These are phyloP conservation scores for Laetiporus sulphureus DNA, from an alignment of 1,284 basidiomycete genomes.

Conservation along the genomic window DNA sequence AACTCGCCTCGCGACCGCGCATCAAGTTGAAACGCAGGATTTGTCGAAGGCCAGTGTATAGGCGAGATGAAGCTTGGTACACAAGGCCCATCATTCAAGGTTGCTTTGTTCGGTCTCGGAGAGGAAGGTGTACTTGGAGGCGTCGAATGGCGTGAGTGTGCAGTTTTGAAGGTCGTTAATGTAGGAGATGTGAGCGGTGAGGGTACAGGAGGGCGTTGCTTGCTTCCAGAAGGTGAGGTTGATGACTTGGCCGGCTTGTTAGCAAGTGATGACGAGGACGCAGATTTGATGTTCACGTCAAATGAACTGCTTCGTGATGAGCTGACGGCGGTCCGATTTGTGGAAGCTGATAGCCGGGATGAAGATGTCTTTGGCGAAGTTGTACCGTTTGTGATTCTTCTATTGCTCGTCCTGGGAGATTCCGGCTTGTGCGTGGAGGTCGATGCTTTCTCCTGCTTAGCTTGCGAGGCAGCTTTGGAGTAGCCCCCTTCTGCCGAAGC, in stretches of 20 bases:
- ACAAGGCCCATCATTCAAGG: conserved; percentile 7
- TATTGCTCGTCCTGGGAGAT: no score
- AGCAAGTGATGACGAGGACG: conserved; percentile 6
- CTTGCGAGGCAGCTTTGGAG: neutral
- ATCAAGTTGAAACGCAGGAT: conserved; percentile 65
- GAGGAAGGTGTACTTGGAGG: conserved; percentile 10
- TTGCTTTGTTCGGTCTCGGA: neutral
- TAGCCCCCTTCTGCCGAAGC: neutral
- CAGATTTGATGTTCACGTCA: conserved; percentile 10
- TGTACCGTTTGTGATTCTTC: no score
- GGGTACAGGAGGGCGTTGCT: conserved; percentile 10
- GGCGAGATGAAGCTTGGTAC: conserved; percentile 64
- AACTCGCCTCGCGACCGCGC: conserved; percentile 37
- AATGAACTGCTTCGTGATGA: conserved; percentile 8
- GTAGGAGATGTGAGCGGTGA: conserved; percentile 7
- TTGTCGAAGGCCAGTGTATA: conserved; percentile 67
- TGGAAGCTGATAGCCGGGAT: no score
- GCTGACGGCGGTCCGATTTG: conserved; percentile 9
- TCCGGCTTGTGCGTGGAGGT: no score
- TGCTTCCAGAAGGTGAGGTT: conserved; percentile 9
- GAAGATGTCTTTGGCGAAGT: neutral
- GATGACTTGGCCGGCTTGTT: conserved; percentile 7
- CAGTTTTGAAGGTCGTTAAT: no score
- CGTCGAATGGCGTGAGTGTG: no score
- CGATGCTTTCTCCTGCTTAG: no score